Conservation (phyloP, 495 filamentous ascomycete genomes). For the Pseudomonodictys pantanalensis region DNA sequence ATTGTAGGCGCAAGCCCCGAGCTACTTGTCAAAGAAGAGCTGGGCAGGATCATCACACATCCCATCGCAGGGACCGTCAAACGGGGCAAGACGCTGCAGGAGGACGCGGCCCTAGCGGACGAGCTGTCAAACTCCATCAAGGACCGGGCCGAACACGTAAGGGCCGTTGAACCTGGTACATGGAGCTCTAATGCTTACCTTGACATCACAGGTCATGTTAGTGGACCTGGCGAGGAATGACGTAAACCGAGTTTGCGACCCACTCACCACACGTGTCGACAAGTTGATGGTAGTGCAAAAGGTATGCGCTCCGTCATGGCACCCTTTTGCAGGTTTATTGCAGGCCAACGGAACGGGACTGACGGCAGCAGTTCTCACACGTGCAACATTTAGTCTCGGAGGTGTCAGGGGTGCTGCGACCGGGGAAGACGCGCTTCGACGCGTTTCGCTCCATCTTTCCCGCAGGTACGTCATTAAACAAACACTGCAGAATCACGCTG, state of each 20-base stretch:
- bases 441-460: slow-evolving; percentile 92
- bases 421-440: slow-evolving; percentile 86
- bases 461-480: slow-evolving; percentile 78
- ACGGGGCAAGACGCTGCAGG: slow-evolving; percentile 73
- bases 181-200: slow-evolving; percentile 12
- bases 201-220: slow-evolving; percentile 69
- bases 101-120: slow-evolving; percentile 75
- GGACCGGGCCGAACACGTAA: slow-evolving; percentile 82
- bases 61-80: slow-evolving; percentile 95
- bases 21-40: slow-evolving; percentile 85
- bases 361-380: slow-evolving; percentile 70
- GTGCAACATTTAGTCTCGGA: slow-evolving; percentile 96
- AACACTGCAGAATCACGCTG: slow-evolving; percentile 33
- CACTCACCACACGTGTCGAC: slow-evolving; percentile 81
- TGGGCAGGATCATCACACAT: slow-evolving; percentile 87
- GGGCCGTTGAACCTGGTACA: neutral
- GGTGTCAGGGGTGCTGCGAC: slow-evolving; percentile 80
- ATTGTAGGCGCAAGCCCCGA: slow-evolving; percentile 94
- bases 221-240: slow-evolving; percentile 98
- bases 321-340: neutral
- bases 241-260: slow-evolving; percentile 93
- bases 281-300: slow-evolving; percentile 88
- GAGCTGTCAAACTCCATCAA: slow-evolving; percentile 79
- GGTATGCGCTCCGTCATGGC: slow-evolving; percentile 15
- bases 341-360: neutral